Evolutionary conservation across 1,284 basidiomycete species (phyloP), one percentile per base, ranked within the genome.

Genomic region (Leccinum insolens): DNA sequence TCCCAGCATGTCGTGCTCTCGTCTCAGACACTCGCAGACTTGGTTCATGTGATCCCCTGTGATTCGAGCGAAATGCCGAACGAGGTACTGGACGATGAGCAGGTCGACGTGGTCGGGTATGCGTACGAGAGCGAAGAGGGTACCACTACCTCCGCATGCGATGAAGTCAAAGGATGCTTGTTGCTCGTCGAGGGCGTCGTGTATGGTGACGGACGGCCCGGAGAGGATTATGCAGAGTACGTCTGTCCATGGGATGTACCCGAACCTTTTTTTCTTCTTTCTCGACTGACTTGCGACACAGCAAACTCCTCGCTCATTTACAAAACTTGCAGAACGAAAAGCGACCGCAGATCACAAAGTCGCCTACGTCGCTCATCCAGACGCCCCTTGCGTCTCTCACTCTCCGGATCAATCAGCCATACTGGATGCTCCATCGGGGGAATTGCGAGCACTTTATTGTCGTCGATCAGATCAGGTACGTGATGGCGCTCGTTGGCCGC

Each of bases 381-480:
- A 86, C 86, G 8, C 70, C 73, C 8, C 79, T 94, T 55, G 77
- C 81, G 1, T 84, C 86, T 2, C 82, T 94, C 39, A 80, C 81
- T 7, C 75, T 93, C 25, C 83, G 88, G 52, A 77, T 92, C 37
- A 86, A 91, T 70, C 83, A 91, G 73, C 93, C 94, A 2, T 95
- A 95, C 72, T 93, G 90, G 88, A 80, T 94, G 66, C 79, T 94
- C 20, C 93, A 95, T 73, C 84, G 87, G 67, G 94, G 93, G 28
- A 89, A 87, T 72, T 94, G 92, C 72, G 93, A 94, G 71, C 94
- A 95, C 74, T 91, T 89, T 75, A 74, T 93, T 46, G 85, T 90
- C 17, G 71, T 95, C 31, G 89, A 93, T 69, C 83, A 89, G 67
- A 89, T 95, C 70, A 84, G 93, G 94, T 88, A 70, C 64, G 81